These are phyloP conservation scores for Aquanectria penicillioides DNA, from an alignment of 2,329 filamentous ascomycete species.

Conservation along the genomic window DNA sequence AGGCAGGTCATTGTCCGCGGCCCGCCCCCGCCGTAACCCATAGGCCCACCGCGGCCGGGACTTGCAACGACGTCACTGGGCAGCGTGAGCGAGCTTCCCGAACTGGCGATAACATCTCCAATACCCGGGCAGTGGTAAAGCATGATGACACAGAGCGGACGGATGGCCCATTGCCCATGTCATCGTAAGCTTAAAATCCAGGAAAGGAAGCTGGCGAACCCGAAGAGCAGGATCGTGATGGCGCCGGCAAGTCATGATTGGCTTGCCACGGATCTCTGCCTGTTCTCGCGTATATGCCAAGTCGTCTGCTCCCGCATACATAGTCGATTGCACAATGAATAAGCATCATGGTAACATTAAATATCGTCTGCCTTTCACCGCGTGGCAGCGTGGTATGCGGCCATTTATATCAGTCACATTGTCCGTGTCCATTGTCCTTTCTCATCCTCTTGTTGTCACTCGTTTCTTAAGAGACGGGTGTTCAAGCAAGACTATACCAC, in stretches of 20 bases:
- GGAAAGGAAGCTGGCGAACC: slow-evolving; percentile 25
- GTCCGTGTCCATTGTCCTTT: slow-evolving; percentile 13
- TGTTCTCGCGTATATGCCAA: neutral
- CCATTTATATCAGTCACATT: too few relatives aligned
- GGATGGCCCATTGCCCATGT: slow-evolving; percentile 23
- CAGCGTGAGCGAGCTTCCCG: slow-evolving; percentile 21
- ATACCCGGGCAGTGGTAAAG: neutral
- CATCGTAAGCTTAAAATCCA: slow-evolving; percentile 30
- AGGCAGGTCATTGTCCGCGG: slow-evolving; percentile 35
- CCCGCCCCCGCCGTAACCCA: too few relatives aligned
- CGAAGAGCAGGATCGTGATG: slow-evolving; percentile 1
- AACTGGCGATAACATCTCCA: slow-evolving; percentile 23
- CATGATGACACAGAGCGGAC: slow-evolving; percentile 34
- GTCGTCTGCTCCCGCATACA: too few relatives aligned
- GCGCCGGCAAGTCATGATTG: slow-evolving; percentile 18
- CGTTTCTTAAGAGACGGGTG: neutral
- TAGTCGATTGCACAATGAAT: slow-evolving; percentile 31
- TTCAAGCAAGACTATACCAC: neutral
- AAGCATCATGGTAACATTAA: slow-evolving; percentile 30
- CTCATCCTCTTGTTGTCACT: neutral
- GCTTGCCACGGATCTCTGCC: neutral
- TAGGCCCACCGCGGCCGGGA: slow-evolving; percentile 21
- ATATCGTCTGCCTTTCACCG: too few relatives aligned
- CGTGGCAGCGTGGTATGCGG: slow-evolving; percentile 8
- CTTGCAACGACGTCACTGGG: slow-evolving; percentile 21